Evolutionary conservation across 345 rosid species (phyloP), one percentile per base, ranked within the genome.

Genomic region (Garcia nutans): DNA sequence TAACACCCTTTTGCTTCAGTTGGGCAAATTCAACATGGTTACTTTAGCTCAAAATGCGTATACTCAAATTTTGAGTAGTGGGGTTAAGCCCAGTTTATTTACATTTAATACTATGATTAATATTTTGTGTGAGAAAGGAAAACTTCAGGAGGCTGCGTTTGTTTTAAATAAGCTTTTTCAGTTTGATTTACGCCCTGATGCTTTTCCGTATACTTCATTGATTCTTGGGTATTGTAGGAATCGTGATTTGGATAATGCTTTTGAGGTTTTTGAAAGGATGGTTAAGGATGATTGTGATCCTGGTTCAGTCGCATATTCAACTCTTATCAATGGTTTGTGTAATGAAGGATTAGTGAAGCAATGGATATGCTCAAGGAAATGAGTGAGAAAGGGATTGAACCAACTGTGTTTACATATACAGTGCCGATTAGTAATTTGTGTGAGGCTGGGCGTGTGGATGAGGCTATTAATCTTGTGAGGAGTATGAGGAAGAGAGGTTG

Each of bases 221-320:
- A 87, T 90, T 81, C 86, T 90, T 63, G 94, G 94, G 75, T 78
- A 90, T 73, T 86, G 90, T 81, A 84, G 88, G 82, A 88, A 82
- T 65, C 69, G 22, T 26, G 71, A 87, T 83, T 37, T 90, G 81
- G 84, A 81, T 60, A 77, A 70, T 16, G 94, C 92, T 19, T 85
- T 88, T 79, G 70, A 80, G 79, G 80, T 86, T 70, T 86, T 86
- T 13, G 81, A 86, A 81, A 79, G 79, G 78, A 90, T 88, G 92
- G 72, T 84, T 61, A 82, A 82, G 77, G 84, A 82, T 59, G 91
- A 89, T 33, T 88, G 91, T 78, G 81, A 83, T 68, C 92, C 92
- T n/a, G 87, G 85, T 83, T 80, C 92, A 4, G 87, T 72, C 26
- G 86, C 94, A 1, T 88, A 88, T 78, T 83, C 88, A 7, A 84